Evolutionary conservation across 441 rosid species (phyloP), one percentile per base, ranked within the genome.

Genomic region (Syzygium syzygioides): DNA sequence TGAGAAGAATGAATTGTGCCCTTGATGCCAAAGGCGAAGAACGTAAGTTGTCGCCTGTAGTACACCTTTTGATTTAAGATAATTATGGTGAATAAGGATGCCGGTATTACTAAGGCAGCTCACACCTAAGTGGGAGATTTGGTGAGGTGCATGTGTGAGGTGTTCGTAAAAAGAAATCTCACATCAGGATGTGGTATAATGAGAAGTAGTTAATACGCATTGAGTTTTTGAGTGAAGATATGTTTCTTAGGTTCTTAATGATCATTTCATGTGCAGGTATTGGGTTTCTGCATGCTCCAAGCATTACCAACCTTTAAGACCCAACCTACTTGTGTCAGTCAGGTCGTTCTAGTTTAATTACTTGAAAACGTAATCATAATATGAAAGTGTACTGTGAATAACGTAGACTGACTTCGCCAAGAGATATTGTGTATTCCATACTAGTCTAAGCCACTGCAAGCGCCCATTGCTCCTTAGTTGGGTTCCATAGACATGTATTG

Each of bases 381-480:
- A n/a, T n/a, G 34, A n/a, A 7, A 62, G n/a, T n/a, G 34, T 28
- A 62, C 68, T 62, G 15, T 14, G 30, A 62, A 62, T 7, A 32
- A n/a, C 9, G 30, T 60, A n/a, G 34, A n/a, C 68, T 62, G 34
- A 62, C 19, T 28, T 2, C 15, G 34, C 30, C 68, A 62, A 62
- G 34, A 14, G 34, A 2, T 62, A n/a, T 62, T 9, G 19, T 62
- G 68, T n/a, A n/a, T 34, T 62, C 34, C 34, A 7, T 9, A 34
- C 68, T 28, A n/a, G 68, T 7, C 68, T 62, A 62, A n/a, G 68
- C 68, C 68, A 62, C 14, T 7, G 66, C 68, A 62, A 7, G 79
- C 10, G 17, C 41, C 6, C 20, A 50, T 48, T 28, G 91, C 90
- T 79, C 89, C 86, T 59, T 88, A 91, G 96, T 96, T 96, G 91